Base-by-base conservation (phyloP, 2,329 filamentous ascomycete genomes). In the Pyrenophora graminea region DNA sequence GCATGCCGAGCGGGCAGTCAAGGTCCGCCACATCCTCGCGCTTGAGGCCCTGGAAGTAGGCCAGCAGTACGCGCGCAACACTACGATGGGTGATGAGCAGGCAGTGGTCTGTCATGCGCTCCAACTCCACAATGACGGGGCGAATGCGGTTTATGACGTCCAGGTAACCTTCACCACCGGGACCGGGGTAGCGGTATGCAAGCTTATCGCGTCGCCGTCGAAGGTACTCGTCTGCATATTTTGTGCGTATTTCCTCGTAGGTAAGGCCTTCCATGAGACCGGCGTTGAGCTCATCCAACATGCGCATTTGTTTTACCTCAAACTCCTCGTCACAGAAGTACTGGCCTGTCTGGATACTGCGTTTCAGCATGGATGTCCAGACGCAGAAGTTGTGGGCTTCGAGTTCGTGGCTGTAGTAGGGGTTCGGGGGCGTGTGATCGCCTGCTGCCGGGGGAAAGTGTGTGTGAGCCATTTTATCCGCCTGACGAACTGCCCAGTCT, bases 321-420 rank as follows among this genome's bases (percentile, higher is more conserved):
- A 93, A 74, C 46, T 96, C 90, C 18, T 97, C 93, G 59, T 97
- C 94, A 61, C 96, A 89, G 71, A 97, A 99, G 71, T 89, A 88
- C 58, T 94, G 86, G 0, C 89, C 91, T 0, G 92, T 95, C 68
- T 96, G 86, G 43, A 94, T 87, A 53, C 90, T 91, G 58, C 94
- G 89, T 70, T 89, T 88, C 57, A 99, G 83, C 93, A 97, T 97
- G 2, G 90, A 96, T 0, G 93, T 97, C 94, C 94, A 99, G 13
- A 99, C 90, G 72, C 94, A 99, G 70, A 97, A 97, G 70, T 91
- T 91, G 78, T 96, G 96, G 66, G 89, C 83, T 23, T 76, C 74
- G 17, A 60, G 55, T 12, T 74, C 71, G 37, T 60, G 64, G 45
- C 76, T 74, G 62, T 87, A 87, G 69, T 96, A 90, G 0, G 94